Conservation (phyloP, 352 stramenopile genomes). For the Globisporangium emineosum region DNA sequence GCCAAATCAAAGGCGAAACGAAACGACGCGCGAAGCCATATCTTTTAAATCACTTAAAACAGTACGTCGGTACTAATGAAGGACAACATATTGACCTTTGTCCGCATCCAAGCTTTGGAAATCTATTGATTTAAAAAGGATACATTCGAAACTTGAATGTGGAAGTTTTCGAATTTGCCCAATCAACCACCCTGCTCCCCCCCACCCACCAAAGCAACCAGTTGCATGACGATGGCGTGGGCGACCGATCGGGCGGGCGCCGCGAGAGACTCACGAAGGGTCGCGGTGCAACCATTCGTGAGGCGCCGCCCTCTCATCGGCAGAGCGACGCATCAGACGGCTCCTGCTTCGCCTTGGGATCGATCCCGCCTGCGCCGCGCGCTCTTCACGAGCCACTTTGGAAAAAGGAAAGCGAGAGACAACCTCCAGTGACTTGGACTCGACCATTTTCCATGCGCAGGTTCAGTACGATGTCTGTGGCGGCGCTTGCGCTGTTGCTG, state of each 20-base stretch:
- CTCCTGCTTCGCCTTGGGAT: too few species aligned
- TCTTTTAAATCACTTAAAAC: neutral
- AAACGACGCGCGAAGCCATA: neutral
- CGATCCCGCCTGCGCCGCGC: neutral
- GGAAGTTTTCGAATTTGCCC: neutral
- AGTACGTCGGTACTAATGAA: neutral
- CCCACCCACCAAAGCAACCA: too few species aligned
- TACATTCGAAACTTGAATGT: neutral
- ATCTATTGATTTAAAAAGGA: too few species aligned
- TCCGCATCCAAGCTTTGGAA: too few species aligned
- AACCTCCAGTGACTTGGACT: neutral
- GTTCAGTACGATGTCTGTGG: neutral
- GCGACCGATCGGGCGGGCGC: too few species aligned
- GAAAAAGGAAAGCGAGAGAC: conserved; percentile 7
- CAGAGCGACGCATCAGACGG: too few species aligned
- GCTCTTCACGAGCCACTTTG: conserved; percentile 3
- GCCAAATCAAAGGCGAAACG: too few species aligned
- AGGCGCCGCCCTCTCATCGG: too few species aligned
- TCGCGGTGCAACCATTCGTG: neutral
- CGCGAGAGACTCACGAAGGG: too few species aligned
- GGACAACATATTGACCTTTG: too few species aligned
- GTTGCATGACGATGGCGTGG: neutral
- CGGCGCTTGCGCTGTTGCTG: conserved; percentile 19
- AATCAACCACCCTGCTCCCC: neutral
- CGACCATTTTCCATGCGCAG: neutral